phyloP scores from a whole-genome alignment of 495 filamentous ascomycete species.

The Lindgomyces ingoldianus region DNA sequence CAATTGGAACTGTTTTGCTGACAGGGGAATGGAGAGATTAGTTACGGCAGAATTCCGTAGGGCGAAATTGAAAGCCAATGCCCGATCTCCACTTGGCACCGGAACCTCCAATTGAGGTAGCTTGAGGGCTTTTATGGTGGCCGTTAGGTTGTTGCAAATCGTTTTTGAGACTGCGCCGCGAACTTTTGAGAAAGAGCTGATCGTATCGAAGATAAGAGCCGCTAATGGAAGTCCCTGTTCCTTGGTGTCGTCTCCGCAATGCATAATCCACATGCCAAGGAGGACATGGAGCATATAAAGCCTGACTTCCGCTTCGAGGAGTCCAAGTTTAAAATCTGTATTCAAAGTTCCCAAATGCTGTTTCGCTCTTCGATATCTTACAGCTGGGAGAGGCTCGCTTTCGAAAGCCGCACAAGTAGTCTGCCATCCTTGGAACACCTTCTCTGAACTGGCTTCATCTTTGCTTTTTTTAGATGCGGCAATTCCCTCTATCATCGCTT shows the following conservation, averaged over 20 bases:
- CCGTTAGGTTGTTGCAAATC: slow-evolving; percentile 34
- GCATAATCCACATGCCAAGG: slow-evolving; percentile 41
- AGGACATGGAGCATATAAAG: slow-evolving; percentile 52
- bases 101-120: slow-evolving; percentile 40
- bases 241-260: slow-evolving; percentile 35
- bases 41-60: slow-evolving; percentile 28
- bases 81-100: slow-evolving; percentile 31
- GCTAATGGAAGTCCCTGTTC: slow-evolving; percentile 33
- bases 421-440: slow-evolving; percentile 35
- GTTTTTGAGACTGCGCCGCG: slow-evolving; percentile 42
- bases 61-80: slow-evolving; percentile 47
- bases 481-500: slow-evolving; percentile 43
- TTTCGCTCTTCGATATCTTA: slow-evolving; percentile 37
- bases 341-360: slow-evolving; percentile 41
- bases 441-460: slow-evolving; percentile 34
- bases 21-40: slow-evolving; percentile 37
- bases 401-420: slow-evolving; percentile 37
- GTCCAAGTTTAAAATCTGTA: slow-evolving; percentile 31
- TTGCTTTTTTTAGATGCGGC: slow-evolving; percentile 38
- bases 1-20: slow-evolving; percentile 61
- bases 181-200: slow-evolving; percentile 24
- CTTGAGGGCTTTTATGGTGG: slow-evolving; percentile 38
- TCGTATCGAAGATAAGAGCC: slow-evolving; percentile 39
- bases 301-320: slow-evolving; percentile 49
- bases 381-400: slow-evolving; percentile 22